Base-by-base conservation (phyloP, 129 eudicot genomes). In the Pulicaria dysenterica region DNA sequence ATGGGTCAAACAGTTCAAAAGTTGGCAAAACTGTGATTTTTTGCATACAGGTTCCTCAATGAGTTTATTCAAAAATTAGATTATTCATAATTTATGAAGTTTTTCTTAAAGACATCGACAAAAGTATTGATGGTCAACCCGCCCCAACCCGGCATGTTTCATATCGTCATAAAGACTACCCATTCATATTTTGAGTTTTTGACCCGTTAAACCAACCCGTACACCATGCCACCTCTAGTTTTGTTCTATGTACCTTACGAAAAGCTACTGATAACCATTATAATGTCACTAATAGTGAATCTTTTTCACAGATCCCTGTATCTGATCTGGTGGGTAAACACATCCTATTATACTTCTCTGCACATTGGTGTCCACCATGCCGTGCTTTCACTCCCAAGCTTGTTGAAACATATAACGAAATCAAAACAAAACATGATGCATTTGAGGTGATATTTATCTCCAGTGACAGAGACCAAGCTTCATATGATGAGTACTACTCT, bases 321-420 rank as follows among this genome's bases (percentile, higher is more conserved):
- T 81, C 95, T 44, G 87, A 87, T 75, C 85, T 92, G 49, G 96
- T 85, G 13, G 98, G 98, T 5, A 89, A 89, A 57, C 59, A 56
- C 43, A 67, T 87, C 34, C 88, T 92, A 7, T 75, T 92, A 3
- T 92, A 89, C 80, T 92, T 92, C 74, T 89, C 98, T 0, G 96
- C 98, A 0, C 87, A 89, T 8, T 92, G 96, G 98, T 92, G 96
- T 56, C 96, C 95, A 34, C 96, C 96, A 0, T 92, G 98, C 45
- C 95, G 95, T 7, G 85, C 84, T 8, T 92, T 92, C 72, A 86
- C 90, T 8, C 96, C 98, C 17, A 84, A 73, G 64, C 95, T 92
- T 17, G 67, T 83, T 7, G 78, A 89, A 92, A 86, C 85, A 19
- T 92, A 92, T 64, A 64, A 83, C 31, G 68, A 81, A 55, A 89